Base-by-base conservation (phyloP, 2,329 filamentous ascomycete species). In the Bisporella sp. region DNA sequence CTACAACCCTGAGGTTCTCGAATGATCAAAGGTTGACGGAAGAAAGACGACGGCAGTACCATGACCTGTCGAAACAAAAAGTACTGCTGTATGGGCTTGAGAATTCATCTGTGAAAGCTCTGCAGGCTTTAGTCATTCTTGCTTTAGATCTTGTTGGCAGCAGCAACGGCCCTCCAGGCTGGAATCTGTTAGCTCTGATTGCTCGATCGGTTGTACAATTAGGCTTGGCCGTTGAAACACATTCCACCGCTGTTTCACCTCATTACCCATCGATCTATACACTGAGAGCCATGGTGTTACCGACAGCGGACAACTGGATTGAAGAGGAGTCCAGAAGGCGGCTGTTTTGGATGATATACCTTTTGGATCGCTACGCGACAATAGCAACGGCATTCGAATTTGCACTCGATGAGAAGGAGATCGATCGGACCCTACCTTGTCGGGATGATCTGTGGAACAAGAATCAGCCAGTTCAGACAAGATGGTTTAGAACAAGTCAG, bases 311-410 rank as follows among this genome's bases (percentile, higher is more conserved):
- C 46, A 87, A 89, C 54, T 96, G 91, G 67, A 85, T 95, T 50
- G 90, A 96, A 64, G 91, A 96, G 54, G 91, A 96, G 66, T 87
- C 87, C 41, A 76, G 90, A 31, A 78, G 91, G 31, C 77, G 91
- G 30, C 73, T 96, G 1, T 95, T 96, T 67, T 96, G 91, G 91
- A 92, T 95, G 83, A 84, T 95, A 8, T 96, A 95, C 63, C 71
- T 96, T 9, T 75, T 96, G 5, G 91, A 96, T 65, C 79, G 91
- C 46, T 96, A 95, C 64, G 89, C 89, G 1, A 96, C 90, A 0
- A 84, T 96, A 50, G 85, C 89, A 0, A 96, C 91, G 0, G 89
- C 91, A 0, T 96, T 96, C 59, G 89, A 96, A 59, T 95, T 96
- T 64, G 88, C 89, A 1, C 71, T 96, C 13, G 85, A 92, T 58